Conservation (phyloP, 2,329 filamentous ascomycete species). For the Trichophyton simii region DNA sequence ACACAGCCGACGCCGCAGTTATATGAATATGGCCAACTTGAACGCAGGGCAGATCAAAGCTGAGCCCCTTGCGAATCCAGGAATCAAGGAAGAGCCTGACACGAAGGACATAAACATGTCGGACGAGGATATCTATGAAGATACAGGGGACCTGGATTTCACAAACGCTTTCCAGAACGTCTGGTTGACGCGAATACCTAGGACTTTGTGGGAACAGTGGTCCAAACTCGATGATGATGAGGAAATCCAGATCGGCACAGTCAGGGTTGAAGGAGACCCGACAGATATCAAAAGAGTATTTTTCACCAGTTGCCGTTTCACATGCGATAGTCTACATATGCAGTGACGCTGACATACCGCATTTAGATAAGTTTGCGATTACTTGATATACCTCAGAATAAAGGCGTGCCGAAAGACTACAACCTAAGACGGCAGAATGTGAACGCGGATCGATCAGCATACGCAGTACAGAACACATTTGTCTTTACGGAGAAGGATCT, state of each 20-base stretch:
- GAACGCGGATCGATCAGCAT: slow-evolving; percentile 30
- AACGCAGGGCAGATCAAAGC: slow-evolving; percentile 22
- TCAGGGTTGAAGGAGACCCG: slow-evolving; percentile 48
- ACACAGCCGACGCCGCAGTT: not conserved
- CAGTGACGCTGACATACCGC: slow-evolving; percentile 14
- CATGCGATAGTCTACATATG: not conserved
- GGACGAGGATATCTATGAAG: slow-evolving; percentile 61
- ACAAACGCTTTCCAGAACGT: slow-evolving; percentile 34
- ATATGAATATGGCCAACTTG: slow-evolving; percentile 6
- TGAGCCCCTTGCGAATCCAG: slow-evolving; percentile 27
- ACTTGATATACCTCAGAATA: slow-evolving; percentile 54
- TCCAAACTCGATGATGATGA: slow-evolving; percentile 62
- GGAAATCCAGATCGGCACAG: slow-evolving; percentile 67
- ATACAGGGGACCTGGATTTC: slow-evolving; percentile 53
- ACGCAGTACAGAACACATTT: slow-evolving; percentile 64
- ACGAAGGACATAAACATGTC: slow-evolving; percentile 27
- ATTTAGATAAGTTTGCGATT: slow-evolving; percentile 57
- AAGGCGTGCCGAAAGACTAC: slow-evolving; percentile 76
- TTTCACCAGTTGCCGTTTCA: not conserved
- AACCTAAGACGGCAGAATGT: slow-evolving; percentile 57
- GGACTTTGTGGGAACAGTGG: slow-evolving; percentile 73
- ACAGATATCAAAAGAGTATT: slow-evolving; percentile 39
- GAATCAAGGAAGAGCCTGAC: slow-evolving; percentile 33
- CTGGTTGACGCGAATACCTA: slow-evolving; percentile 68
- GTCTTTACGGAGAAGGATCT: slow-evolving; percentile 91